Evolutionary conservation across 2,329 filamentous ascomycete genomes (phyloP).

Genomic region (Hypoxylon sp.): DNA sequence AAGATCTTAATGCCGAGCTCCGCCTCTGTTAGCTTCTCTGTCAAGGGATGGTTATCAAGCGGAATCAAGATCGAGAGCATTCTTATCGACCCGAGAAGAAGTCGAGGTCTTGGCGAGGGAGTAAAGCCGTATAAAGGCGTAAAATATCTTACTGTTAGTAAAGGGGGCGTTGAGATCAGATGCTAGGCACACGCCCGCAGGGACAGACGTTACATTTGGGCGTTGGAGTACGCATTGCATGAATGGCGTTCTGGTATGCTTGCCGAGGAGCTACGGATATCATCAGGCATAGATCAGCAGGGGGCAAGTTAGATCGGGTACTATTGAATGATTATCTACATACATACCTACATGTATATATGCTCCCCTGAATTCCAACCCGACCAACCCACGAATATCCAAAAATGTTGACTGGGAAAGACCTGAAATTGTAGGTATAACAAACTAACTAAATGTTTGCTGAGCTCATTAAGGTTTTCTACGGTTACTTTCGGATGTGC

Average conservation of each 20-base stretch:
- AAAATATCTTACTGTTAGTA: conserved; percentile 89
- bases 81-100: conserved; percentile 81
- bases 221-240: conserved; percentile 41
- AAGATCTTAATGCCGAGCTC: conserved; percentile 85
- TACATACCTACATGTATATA: neutral
- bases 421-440: neutral
- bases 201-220: conserved; percentile 36
- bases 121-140: conserved; percentile 98
- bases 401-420: neutral
- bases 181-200: conserved; percentile 59
- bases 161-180: conserved; percentile 74
- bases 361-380: neutral
- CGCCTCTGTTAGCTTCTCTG: conserved; percentile 79
- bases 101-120: conserved; percentile 85
- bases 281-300: conserved; percentile 32
- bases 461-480: conserved; percentile 1
- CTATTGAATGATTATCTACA: conserved; percentile 19
- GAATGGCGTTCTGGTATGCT: conserved; percentile 36
- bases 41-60: conserved; percentile 78
- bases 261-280: conserved; percentile 24
- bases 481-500: conserved; percentile 34
- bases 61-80: conserved; percentile 79
- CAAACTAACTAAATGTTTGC: neutral
- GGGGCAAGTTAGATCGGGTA: conserved; percentile 5
- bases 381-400: neutral